Percentiles rank a stretch among this genome's conserved stretches.
phyloP scores from a whole-genome alignment of 1,139 yeast genomes.

The Hyphopichia fennica region DNA sequence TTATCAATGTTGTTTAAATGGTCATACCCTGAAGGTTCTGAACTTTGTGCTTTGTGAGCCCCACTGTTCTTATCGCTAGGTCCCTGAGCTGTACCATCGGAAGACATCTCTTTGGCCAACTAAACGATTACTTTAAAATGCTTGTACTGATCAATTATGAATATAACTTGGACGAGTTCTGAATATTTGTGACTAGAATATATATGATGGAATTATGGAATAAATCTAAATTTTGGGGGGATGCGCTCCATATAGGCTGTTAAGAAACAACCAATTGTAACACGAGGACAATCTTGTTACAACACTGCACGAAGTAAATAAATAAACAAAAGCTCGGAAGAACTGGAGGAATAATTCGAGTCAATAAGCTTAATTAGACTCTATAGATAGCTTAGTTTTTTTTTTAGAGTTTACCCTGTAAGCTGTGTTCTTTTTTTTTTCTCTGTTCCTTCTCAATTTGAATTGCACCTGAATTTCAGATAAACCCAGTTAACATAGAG shows the following conservation, averaged over 20 bases:
- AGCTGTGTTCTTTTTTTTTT: not conserved
- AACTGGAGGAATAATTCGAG: too few species aligned
- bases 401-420: not conserved
- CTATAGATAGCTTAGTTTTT: too few species aligned
- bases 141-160: too few species aligned
- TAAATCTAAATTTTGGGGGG: not conserved
- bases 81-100: not conserved
- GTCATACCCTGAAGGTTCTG: not conserved
- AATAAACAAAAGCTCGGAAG: too few species aligned
- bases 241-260: not conserved
- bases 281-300: not conserved
- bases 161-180: too few species aligned
- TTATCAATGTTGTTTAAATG: too few species aligned
- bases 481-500: not conserved
- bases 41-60: constrained; percentile 1
- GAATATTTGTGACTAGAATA: too few species aligned
- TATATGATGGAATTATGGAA: not conserved
- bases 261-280: not conserved
- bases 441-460: not conserved
- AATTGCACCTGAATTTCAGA: not conserved
- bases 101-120: not conserved
- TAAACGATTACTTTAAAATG: not conserved
- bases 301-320: not conserved
- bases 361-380: too few species aligned
- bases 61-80: not conserved